These are phyloP conservation scores for Paraconiothyrium sp. DNA, from an alignment of 2,329 filamentous ascomycete species.

Conservation along the genomic window DNA sequence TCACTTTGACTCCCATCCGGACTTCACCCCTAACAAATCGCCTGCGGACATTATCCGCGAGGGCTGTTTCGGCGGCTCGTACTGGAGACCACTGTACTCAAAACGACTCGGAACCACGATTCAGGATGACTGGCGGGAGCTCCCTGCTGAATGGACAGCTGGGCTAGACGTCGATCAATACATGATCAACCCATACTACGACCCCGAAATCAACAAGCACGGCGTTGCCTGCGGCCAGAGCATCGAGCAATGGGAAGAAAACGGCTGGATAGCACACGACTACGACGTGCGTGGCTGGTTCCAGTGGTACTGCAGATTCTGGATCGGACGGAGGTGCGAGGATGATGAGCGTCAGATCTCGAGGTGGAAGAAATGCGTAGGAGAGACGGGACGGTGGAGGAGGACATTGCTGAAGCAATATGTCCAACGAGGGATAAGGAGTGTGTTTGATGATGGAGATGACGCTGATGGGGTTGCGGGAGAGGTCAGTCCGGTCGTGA, in stretches of 20 bases:
- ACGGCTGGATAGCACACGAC: background rate
- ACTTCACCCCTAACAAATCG: conserved; percentile 2
- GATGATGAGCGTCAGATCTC: conserved; percentile 1
- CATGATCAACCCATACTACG: background rate
- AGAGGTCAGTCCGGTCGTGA: background rate
- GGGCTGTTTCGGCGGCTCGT: background rate
- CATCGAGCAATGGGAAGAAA: background rate
- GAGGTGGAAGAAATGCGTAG: conserved; percentile 1
- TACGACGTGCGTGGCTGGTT: background rate
- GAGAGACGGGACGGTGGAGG: background rate
- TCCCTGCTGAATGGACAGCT: background rate
- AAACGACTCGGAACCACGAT: background rate
- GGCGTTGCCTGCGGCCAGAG: background rate
- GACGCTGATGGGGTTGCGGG: background rate
- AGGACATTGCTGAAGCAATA: conserved; percentile 2
- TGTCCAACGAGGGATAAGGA: background rate
- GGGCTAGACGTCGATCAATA: background rate
- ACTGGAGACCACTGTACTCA: background rate
- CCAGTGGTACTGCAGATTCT: background rate
- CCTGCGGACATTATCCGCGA: background rate
- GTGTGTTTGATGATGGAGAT: background rate
- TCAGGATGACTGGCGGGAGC: background rate
- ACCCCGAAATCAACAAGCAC: background rate
- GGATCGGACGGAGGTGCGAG: background rate
- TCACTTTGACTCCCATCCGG: background rate